Evolutionary conservation across 108 stramenopile genomes (phyloP), one percentile per base, ranked within the genome.

Genomic region (Schizochytrium sp.): DNA sequence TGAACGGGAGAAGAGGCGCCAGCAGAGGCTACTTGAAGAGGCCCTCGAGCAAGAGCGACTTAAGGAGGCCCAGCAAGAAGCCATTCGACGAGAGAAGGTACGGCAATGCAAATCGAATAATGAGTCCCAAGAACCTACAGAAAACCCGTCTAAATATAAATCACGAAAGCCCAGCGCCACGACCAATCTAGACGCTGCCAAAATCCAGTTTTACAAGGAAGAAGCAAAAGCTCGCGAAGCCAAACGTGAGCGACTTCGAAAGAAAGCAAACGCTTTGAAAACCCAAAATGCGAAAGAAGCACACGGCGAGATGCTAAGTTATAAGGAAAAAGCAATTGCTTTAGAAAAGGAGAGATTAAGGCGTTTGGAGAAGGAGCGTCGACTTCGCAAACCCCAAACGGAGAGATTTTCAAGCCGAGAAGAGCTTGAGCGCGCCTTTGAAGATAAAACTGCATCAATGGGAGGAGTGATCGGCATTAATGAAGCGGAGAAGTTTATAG

Each of bases 1-100:
- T 13, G 76, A 83, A 40, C 45, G 76, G 76, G 76, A 83, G 47
- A 83, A 83, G 28, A 47, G 76, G 28, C 47, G 76, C 0, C n/a
- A 10, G 47, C 50, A 83, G 47, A 46, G 76, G 45, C 64, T 13
- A 8, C 19, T 44, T 38, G 19, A 69, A 7, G 64, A 69, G 64
- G 64, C 64, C 19, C 10, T 44, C 64, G 64, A 69, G 64, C 64
- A 69, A 38, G 64, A 2, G 64, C 12, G 28, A 38, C 64, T 69
- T 15, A 44, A 10, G 42, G 64, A 38, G 42, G 64, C 64, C 42
- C 12, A 69, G 64, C 64, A 44, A 38, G 64, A 69, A 44, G 64
- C 64, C 3, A 44, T 69, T 69, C 64, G 64, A 38, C 64, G 64
- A 38, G 64, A 69, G 2, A 28, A 12, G 19, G 64, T 13, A 38